phyloP scores from a whole-genome alignment of 1,139 yeast genomes.

The Suzukiozyma palmioleophila region DNA sequence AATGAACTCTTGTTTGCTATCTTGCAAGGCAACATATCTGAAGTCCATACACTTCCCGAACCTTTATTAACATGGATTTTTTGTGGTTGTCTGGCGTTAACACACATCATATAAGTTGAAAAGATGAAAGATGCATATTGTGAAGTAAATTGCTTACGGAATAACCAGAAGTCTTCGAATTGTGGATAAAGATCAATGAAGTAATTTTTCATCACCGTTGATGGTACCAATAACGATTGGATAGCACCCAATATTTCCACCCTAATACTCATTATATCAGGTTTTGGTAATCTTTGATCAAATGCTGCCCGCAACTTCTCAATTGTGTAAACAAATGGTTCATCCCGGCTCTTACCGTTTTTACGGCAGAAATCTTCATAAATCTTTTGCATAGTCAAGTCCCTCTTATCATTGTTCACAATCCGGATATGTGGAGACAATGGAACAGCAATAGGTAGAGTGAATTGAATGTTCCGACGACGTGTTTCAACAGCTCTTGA shows the following conservation, averaged over 20 bases:
- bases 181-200: slow-evolving; percentile 61
- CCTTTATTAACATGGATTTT: slow-evolving; percentile 79
- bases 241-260: slow-evolving; percentile 89
- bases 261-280: slow-evolving; percentile 82
- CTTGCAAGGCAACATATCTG: slow-evolving; percentile 92
- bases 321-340: slow-evolving; percentile 81
- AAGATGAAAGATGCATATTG: slow-evolving; percentile 95
- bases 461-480: slow-evolving; percentile 78
- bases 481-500: slow-evolving; percentile 83
- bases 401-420: slow-evolving; percentile 76
- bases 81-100: slow-evolving; percentile 89
- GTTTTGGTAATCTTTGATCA: slow-evolving; percentile 89
- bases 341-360: slow-evolving; percentile 76
- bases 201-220: slow-evolving; percentile 71
- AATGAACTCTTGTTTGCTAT: slow-evolving; percentile 60
- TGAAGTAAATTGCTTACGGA: slow-evolving; percentile 91
- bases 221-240: slow-evolving; percentile 83
- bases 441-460: slow-evolving; percentile 90
- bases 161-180: slow-evolving; percentile 95
- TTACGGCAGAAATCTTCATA: slow-evolving; percentile 85
- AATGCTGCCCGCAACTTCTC: slow-evolving; percentile 88
- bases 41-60: slow-evolving; percentile 89
- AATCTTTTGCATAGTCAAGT: slow-evolving; percentile 76
- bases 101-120: slow-evolving; percentile 92
- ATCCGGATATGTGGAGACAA: slow-evolving; percentile 92